phyloP scores from a whole-genome alignment of 305 asterid species.

The Solanum hybrid region DNA sequence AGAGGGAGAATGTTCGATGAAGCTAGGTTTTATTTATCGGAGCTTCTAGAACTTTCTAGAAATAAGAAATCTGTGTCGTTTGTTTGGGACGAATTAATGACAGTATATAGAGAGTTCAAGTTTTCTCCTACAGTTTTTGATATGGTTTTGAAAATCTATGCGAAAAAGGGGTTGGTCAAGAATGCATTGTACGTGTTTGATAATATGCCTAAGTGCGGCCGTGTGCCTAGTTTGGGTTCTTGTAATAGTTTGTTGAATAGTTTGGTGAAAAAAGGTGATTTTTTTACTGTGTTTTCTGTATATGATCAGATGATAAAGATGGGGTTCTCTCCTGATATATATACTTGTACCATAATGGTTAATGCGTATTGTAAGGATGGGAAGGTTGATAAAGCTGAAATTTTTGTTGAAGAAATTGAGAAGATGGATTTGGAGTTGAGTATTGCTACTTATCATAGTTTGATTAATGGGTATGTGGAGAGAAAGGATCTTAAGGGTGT shows the following conservation, averaged over 20 bases:
- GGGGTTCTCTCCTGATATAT: slow-evolving; percentile 66
- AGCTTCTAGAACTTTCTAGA: slow-evolving; percentile 42
- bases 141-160: slow-evolving; percentile 47
- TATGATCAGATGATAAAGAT: slow-evolving; percentile 62
- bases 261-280: slow-evolving; percentile 44
- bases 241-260: slow-evolving; percentile 74
- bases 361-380: slow-evolving; percentile 76
- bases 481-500: slow-evolving; percentile 50
- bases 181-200: slow-evolving; percentile 77
- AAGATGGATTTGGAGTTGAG: slow-evolving; percentile 46
- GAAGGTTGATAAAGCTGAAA: slow-evolving; percentile 41
- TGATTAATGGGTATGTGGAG: slow-evolving; percentile 71
- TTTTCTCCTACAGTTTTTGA: slow-evolving; percentile 73
- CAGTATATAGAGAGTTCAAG: slow-evolving; percentile 44
- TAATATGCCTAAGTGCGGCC: slow-evolving; percentile 69
- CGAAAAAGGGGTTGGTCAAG: slow-evolving; percentile 50
- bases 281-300: slow-evolving; percentile 38
- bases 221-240: slow-evolving; percentile 60
- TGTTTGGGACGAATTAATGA: slow-evolving; percentile 42
- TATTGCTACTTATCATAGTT: slow-evolving; percentile 58
- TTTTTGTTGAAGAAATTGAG: slow-evolving; percentile 56
- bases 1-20: slow-evolving; percentile 57
- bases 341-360: slow-evolving; percentile 65
- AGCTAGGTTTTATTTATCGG: slow-evolving; percentile 37
- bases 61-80: slow-evolving; percentile 17